Base-by-base conservation (phyloP, 179 eudicot species). In the Heliamphora pulchella region DNA sequence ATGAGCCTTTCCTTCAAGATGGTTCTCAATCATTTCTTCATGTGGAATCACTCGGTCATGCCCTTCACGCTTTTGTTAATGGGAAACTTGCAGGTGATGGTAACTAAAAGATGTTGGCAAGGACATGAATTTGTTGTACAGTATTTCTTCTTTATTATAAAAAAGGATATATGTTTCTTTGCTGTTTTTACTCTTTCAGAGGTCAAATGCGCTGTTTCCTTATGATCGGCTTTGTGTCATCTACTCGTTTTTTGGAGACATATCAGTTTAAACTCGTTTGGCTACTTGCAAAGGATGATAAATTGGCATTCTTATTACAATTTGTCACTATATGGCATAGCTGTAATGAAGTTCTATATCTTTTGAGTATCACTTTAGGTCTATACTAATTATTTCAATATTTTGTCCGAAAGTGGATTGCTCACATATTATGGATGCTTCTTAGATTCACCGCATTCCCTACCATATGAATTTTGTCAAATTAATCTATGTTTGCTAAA, bases 1-100 rank as follows among this genome's bases (percentile, higher is more conserved):
- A 85, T 82, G 98, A 94, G 84, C 86, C 87, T 57, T 89, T 85
- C 74, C 88, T 93, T 82, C 84, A 83, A 71, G 90, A 88, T 77
- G 98, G 97, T 83, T 87, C 94, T 83, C 84, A 89, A 78, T 71
- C 97, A 73, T 82, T 85, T 80, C 91, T 96, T 86, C 97, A 92
- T 74, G 87, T 94, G 76, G 84, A 87, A 63, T 92, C 99, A 78
- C 92, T 87, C 73, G 99, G 99, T 61, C 97, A 96, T 80, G 97
- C 84, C 22, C 93, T 94, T 81, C 85, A 89, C 88, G 91, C 82
- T 88, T 96, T 92, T 77, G 63, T 94, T 77, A 92, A 96, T 51
- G 94, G 93, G 47, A 87, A 92, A 82, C 91, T 89, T 69, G 87
- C 87, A 87, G 99, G 99, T 96, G 81, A 77, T 51, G 39, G 54